These are phyloP conservation scores for Calonectria pteridis DNA, from an alignment of 2,329 filamentous ascomycete genomes.

Conservation along the genomic window DNA sequence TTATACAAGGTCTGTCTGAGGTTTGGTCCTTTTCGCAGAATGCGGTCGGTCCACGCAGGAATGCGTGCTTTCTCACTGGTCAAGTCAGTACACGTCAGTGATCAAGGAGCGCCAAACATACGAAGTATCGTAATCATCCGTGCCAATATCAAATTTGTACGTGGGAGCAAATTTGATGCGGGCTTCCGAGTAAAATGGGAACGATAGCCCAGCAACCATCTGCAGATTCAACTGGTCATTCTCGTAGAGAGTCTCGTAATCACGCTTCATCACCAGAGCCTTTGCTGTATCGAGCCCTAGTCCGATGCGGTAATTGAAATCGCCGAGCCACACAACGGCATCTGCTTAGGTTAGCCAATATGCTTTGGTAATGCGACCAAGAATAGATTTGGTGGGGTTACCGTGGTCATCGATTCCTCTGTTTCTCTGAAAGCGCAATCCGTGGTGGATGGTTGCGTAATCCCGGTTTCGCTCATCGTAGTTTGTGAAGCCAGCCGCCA, in stretches of 20 bases:
- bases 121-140: slow-evolving; percentile 92
- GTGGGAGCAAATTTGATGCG: slow-evolving; percentile 91
- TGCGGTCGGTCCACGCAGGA: slow-evolving; percentile 96
- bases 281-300: slow-evolving; percentile 83
- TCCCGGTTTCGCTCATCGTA: slow-evolving; percentile 97
- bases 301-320: slow-evolving; percentile 98
- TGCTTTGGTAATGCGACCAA: neutral
- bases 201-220: slow-evolving; percentile 92
- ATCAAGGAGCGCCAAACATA: slow-evolving; percentile 56
- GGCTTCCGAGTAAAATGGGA: slow-evolving; percentile 92
- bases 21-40: slow-evolving; percentile 87
- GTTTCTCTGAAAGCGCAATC: slow-evolving; percentile 91
- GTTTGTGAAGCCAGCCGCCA: slow-evolving; percentile 95
- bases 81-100: slow-evolving; percentile 28
- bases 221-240: slow-evolving; percentile 97
- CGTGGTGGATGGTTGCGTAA: slow-evolving; percentile 88
- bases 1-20: slow-evolving; percentile 87
- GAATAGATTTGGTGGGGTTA: slow-evolving; percentile 45
- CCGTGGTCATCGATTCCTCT: slow-evolving; percentile 92
- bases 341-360: slow-evolving; percentile 55
- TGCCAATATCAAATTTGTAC: slow-evolving; percentile 94
- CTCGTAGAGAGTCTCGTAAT: slow-evolving; percentile 85
- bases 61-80: slow-evolving; percentile 89
- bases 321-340: slow-evolving; percentile 92
- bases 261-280: slow-evolving; percentile 76